Base-by-base conservation (phyloP, 2,329 filamentous ascomycete species). In the Paecilomyces fulvus region DNA sequence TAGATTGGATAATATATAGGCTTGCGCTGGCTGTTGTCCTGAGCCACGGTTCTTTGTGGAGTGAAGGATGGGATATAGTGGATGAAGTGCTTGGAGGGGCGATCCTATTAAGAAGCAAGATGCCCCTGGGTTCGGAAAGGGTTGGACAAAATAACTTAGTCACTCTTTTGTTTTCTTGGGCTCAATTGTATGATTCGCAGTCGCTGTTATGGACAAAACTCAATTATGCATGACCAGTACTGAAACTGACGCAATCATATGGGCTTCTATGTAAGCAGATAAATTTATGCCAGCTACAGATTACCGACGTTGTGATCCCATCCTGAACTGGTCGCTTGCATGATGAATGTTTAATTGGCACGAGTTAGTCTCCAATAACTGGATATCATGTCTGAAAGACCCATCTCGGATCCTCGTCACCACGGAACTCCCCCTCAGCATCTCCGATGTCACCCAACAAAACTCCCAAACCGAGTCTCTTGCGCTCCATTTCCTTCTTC, bases 401-500 rank as follows among this genome's bases (percentile, higher is more conserved):
- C 83, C 85, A 89, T 59, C 84, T 75, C 0, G 80, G 75, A 67
- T 89, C 85, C 5, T 78, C 77, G 66, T 88, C 86, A 1, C 84
- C 85, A 52, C 73, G 68, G 75, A 83, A 86, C 37, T 83, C 70
- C 1, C 63, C 80, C 12, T 76, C 73, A 2, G 77, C 67, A 50
- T 79, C 73, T 0, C 78, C 79, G 48, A 83, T 75, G 54, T 80
- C 77, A n/a, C 65, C 64, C 54, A 68, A 62, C 31, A 70, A 53
- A 17, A 62, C 61, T 17, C 60, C 59, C 14, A 72, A 46, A 0
- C 65, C 68, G n/a, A 65, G 59, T 14, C 63, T 76, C 71, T 61
- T 79, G 73, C 70, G 77, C 74, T 50, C 68, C 70, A 11, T 68
- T 67, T 77, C 78, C 50, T 84, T 80, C 25, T 65, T 70, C 60